Conservation (phyloP, 2,329 filamentous ascomycete genomes). For the Capronia americana region DNA sequence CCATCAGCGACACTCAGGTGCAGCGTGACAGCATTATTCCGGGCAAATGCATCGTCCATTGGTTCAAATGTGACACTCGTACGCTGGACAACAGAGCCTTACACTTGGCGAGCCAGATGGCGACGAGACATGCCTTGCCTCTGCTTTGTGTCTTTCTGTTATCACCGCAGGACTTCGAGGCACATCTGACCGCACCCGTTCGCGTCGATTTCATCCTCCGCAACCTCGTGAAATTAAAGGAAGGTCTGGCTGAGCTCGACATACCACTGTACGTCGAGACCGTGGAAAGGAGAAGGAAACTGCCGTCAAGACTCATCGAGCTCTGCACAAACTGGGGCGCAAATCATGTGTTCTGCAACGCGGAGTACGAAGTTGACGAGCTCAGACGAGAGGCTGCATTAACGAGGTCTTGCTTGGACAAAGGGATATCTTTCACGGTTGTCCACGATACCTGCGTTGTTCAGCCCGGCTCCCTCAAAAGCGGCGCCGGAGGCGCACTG, state of each 20-base stretch:
- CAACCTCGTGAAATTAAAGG: constrained; percentile 68
- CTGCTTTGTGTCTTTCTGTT: constrained; percentile 79
- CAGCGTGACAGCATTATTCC: constrained; percentile 60
- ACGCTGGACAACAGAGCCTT: constrained; percentile 75
- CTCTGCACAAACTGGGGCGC: constrained; percentile 74
- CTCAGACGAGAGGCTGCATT: constrained; percentile 75
- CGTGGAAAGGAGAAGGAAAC: constrained; percentile 67
- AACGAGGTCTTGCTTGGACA: constrained; percentile 65
- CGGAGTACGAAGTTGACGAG: constrained; percentile 93
- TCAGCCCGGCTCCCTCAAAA: constrained; percentile 70
- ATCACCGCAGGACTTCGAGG: constrained; percentile 83
- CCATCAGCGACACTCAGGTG: constrained; percentile 65
- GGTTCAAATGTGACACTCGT: constrained; percentile 87
- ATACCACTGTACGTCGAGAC: constrained; percentile 81
- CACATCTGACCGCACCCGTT: constrained; percentile 74
- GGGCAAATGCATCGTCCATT: constrained; percentile 76
- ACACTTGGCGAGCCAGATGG: constrained; percentile 68
- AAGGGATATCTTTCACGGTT: constrained; percentile 71
- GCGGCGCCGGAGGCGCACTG: constrained; percentile 74
- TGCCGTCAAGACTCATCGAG: constrained; percentile 67
- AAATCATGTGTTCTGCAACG: constrained; percentile 78
- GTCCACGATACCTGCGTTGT: constrained; percentile 85
- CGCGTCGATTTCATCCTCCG: constrained; percentile 83
- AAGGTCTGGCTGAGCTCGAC: constrained; percentile 71
- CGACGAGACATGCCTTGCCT: constrained; percentile 71